phyloP scores from a whole-genome alignment of 805 yeast genomes.

The Candida michaelii region DNA sequence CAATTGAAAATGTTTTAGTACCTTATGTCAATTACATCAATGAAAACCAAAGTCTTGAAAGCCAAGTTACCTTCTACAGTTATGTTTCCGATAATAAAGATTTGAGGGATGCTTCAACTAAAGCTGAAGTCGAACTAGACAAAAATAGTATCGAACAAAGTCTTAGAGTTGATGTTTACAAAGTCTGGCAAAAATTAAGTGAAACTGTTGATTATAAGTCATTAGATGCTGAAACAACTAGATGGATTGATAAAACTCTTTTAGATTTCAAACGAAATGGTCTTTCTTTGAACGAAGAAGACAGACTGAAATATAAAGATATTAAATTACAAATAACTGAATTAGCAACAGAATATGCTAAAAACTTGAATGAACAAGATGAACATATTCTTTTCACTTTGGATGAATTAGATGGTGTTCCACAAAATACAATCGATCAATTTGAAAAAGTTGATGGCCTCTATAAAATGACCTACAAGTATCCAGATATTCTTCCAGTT shows the following conservation, averaged over 20 bases:
- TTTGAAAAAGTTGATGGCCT: conserved; percentile 48
- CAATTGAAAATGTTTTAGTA: conserved; percentile 55
- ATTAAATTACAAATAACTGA: conserved; percentile 60
- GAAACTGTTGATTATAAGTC: conserved; percentile 25
- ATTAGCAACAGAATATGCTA: conserved; percentile 55
- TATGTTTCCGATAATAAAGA: conserved; percentile 65
- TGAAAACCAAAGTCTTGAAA: conserved; percentile 41
- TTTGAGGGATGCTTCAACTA: conserved; percentile 69
- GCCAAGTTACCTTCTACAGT: conserved; percentile 65
- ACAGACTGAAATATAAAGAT: conserved; percentile 55
- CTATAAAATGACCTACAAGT: conserved; percentile 71
- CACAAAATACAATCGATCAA: conserved; percentile 58
- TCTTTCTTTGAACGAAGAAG: conserved; percentile 55
- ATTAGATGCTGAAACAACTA: conserved; percentile 54
- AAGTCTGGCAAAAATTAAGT: conserved; percentile 54
- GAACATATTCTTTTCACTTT: conserved; percentile 58
- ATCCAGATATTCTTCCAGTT: conserved; percentile 79
- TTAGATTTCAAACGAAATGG: conserved; percentile 67
- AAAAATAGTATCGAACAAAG: conserved; percentile 63
- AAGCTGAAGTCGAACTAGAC: conserved; percentile 58
- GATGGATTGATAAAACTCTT: conserved; percentile 57
- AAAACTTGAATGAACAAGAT: conserved; percentile 70
- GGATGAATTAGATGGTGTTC: conserved; percentile 73
- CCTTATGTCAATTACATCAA: conserved; percentile 56
- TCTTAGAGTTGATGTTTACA: conserved; percentile 54